phyloP scores from a whole-genome alignment of 1,139 yeast genomes.

The Kodamaea plutei region DNA sequence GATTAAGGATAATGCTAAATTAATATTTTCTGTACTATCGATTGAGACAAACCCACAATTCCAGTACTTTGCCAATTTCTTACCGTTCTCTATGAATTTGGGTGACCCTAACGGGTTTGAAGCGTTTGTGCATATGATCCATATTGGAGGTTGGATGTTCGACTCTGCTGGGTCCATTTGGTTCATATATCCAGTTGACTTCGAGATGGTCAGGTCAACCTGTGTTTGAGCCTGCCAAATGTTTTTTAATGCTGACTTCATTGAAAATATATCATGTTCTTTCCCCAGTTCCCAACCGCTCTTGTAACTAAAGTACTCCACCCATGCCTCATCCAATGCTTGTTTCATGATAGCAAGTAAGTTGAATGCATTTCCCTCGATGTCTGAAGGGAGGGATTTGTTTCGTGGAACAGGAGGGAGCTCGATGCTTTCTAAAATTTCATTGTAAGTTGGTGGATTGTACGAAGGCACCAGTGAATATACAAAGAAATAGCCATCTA shows the following conservation, averaged over 20 bases:
- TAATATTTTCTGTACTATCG: constrained; percentile 51
- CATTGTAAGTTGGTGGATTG: constrained; percentile 50
- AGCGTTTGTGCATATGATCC: constrained; percentile 61
- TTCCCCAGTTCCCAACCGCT: constrained; percentile 55
- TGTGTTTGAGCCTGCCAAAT: constrained; percentile 47
- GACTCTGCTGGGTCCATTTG: constrained; percentile 45
- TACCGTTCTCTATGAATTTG: constrained; percentile 51
- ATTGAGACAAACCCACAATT: constrained; percentile 59
- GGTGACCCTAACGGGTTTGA: constrained; percentile 58
- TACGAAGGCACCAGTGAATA: constrained; percentile 63
- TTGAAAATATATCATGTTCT: constrained; percentile 62
- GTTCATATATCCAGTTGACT: constrained; percentile 14
- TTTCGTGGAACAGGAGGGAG: background rate
- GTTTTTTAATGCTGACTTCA: constrained; percentile 53
- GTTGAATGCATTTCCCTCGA: constrained; percentile 36
- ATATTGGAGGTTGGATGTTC: constrained; percentile 60
- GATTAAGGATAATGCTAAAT: constrained; percentile 51
- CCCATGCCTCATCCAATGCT: constrained; percentile 71
- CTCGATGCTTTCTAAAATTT: constrained; percentile 9
- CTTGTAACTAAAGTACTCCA: constrained; percentile 54
- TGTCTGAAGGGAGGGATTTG: constrained; percentile 12
- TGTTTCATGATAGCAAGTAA: constrained; percentile 46
- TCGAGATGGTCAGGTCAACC: constrained; percentile 15
- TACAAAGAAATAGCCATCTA: constrained; percentile 69
- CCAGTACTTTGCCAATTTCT: constrained; percentile 54